Evolutionary conservation across 768 basidiomycete species (phyloP).

Genomic region (Trametes gibbosa): DNA sequence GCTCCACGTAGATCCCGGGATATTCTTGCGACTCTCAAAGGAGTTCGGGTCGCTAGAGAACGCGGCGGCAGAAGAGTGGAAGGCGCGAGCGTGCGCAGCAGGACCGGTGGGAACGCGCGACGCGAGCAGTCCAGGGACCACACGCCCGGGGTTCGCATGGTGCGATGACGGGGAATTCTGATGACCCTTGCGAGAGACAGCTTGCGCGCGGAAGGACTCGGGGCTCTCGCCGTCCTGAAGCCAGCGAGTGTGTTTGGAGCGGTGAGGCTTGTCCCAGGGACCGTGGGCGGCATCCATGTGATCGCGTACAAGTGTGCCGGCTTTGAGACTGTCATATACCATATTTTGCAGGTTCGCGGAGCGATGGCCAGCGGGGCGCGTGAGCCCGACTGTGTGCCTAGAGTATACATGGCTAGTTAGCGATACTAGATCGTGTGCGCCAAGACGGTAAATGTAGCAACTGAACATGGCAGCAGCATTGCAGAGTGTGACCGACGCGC

Average conservation of each 20-base stretch:
- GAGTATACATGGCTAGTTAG: background rate
- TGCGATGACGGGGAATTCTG: background rate
- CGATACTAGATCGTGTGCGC: no score
- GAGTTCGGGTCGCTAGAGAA: slow-evolving; percentile 12
- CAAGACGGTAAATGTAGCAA: background rate
- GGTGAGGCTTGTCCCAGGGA: slow-evolving; percentile 26
- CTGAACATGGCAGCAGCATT: background rate
- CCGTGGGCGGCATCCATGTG: slow-evolving; percentile 41
- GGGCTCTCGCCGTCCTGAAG: slow-evolving; percentile 29
- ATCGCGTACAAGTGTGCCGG: slow-evolving; percentile 18
- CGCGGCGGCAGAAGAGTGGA: slow-evolving; percentile 16
- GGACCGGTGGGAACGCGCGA: background rate
- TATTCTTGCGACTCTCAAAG: slow-evolving; percentile 18
- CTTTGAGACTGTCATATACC: slow-evolving; percentile 28
- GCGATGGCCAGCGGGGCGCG: slow-evolving; percentile 37
- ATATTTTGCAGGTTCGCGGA: slow-evolving; percentile 38
- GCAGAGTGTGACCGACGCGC: background rate
- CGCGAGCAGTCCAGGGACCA: slow-evolving; percentile 8
- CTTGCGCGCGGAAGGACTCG: slow-evolving; percentile 13
- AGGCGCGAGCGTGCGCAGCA: slow-evolving; percentile 5
- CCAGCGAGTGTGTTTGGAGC: slow-evolving; percentile 25
- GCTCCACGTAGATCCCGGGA: slow-evolving; percentile 24
- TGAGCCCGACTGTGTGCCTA: slow-evolving; percentile 41
- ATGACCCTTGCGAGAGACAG: background rate
- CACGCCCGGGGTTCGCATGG: background rate